Evolutionary conservation across 1,139 yeast genomes (phyloP), one percentile per base, ranked within the genome.

Genomic region (Suhomyces bribrorum): DNA sequence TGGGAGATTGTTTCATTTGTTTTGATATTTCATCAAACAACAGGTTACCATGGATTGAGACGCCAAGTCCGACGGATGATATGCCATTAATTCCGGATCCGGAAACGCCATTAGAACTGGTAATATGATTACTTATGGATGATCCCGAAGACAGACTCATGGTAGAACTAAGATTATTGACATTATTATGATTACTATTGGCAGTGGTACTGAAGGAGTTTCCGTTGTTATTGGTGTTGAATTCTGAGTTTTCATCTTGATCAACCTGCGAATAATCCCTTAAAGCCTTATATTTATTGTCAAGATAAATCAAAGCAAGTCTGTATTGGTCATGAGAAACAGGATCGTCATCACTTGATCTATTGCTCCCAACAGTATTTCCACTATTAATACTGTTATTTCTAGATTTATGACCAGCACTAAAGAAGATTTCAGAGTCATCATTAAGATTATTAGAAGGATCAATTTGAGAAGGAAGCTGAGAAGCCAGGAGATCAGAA

Each of bases 301-400:
- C 59, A 17, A 50, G 47, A 40, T 59, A 66, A 2, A 66, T 51
- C 36, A 64, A 39, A 1, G 59, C 68, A 47, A 59, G 50, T 30
- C 64, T 51, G 29, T 50, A 54, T 37, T 50, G 52, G 4, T 29
- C 32, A 12, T 26, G 29, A 5, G 28, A 13, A 13, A 17, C n/a
- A 4, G 14, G n/a, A 9, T 9, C 14, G 4, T 13, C 28, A n/a
- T 23, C 12, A 14, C 9, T 12, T 5, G 31, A 25, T 13, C 9
- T n/a, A 11, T 26, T 20, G 12, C 26, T 29, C 16, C 17, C 25
- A 16, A 34, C 16, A n/a, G 35, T 27, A 14, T 13, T 22, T 5
- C 12, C 29, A 14, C 40, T 36, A 15, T 37, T 23, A n/a, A 41
- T 20, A 20, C 43, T 40, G 11, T 29, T 35, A 17, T 36, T 31